Evolutionary conservation across 371 early-diverging fungal genomes (phyloP).

Genomic region (Synchytrium microbalum): DNA sequence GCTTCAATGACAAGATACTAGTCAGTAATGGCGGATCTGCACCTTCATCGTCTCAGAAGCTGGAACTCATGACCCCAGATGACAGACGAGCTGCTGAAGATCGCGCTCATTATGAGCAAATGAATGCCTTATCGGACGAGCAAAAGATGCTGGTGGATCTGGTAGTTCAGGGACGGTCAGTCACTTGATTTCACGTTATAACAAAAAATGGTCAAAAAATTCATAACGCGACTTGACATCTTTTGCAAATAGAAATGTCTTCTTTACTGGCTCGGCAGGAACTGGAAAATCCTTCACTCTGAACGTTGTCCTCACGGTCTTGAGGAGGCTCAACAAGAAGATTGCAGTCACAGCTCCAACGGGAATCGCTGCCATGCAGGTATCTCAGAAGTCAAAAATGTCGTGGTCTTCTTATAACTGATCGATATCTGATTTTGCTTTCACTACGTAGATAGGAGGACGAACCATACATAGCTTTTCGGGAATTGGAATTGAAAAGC

Average conservation of each 20-base stretch:
- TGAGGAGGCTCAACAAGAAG: conserved; percentile 4
- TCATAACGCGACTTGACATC: no score
- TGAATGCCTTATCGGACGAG: conserved; percentile 14
- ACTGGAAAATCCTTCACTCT: conserved; percentile 36
- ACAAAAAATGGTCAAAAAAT: no score
- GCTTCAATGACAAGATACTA: no score
- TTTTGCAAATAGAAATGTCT: conserved; percentile 32
- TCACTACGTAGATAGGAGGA: conserved; percentile 38
- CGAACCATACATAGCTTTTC: conserved; percentile 52
- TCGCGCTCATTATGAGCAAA: background rate
- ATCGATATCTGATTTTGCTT: no score
- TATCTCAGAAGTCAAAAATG: conserved; percentile 9
- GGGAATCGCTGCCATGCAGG: conserved; percentile 39
- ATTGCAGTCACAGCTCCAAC: conserved; percentile 24
- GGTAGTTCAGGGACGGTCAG: conserved; percentile 20
- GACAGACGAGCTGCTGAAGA: background rate
- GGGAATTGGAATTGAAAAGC: conserved; percentile 34
- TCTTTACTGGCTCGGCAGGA: conserved; percentile 48
- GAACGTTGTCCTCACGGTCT: conserved; percentile 16
- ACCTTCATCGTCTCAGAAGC: no score
- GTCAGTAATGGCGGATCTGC: no score
- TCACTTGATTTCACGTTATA: no score
- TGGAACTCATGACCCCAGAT: background rate
- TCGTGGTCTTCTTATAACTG: no score
- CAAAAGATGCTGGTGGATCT: conserved; percentile 20